phyloP scores from a whole-genome alignment of 768 basidiomycete genomes.

The Auricularia sp. region DNA sequence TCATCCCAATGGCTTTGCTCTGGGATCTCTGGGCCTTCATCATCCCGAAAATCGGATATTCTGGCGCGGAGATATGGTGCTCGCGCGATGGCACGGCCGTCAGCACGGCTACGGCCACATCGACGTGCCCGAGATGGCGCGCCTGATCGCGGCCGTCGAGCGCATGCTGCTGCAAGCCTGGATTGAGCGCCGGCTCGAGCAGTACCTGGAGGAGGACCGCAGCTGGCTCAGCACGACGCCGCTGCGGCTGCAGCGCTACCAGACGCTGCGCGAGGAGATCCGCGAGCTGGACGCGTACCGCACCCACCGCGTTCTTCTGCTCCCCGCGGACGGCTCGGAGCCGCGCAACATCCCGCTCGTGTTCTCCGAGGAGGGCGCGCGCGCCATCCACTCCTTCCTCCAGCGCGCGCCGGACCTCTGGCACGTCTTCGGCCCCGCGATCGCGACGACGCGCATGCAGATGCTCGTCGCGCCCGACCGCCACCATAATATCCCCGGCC shows the following conservation, averaged over 20 bases:
- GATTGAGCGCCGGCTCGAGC: background rate
- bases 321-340: background rate
- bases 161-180: background rate
- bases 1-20: background rate
- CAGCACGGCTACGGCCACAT: background rate
- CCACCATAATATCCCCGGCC: background rate
- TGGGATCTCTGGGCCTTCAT: background rate
- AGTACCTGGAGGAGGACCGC: background rate
- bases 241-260: background rate
- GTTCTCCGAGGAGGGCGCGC: background rate
- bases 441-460: background rate
- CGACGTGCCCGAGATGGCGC: background rate
- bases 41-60: background rate
- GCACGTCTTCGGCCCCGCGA: background rate
- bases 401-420: background rate
- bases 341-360: background rate
- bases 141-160: background rate
- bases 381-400: background rate
- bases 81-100: background rate
- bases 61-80: background rate
- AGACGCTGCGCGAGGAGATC: background rate
- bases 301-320: background rate
- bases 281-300: background rate
- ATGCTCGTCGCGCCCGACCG: background rate
- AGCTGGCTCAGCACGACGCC: background rate